Evolutionary conservation across 208 protist species (phyloP).

Genomic region (Trypanosoma melophagium): DNA sequence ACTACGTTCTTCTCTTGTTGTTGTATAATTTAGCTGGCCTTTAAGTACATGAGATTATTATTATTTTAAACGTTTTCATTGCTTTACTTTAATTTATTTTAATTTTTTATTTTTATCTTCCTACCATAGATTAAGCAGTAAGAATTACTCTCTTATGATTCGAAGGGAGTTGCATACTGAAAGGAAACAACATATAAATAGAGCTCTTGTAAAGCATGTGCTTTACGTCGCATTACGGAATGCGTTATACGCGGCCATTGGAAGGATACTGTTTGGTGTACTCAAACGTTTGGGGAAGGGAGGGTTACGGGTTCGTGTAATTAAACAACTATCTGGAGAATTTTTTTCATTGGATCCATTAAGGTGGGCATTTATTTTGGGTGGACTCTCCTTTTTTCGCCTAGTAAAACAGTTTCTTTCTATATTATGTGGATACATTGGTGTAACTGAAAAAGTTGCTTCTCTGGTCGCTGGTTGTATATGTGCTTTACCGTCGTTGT

Average conservation of each 20-base stretch:
- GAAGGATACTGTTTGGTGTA: conserved; percentile 62
- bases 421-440: conserved; percentile 23
- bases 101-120: neutral
- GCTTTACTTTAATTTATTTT: no score
- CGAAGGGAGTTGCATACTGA: neutral
- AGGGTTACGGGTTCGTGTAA: conserved; percentile 39
- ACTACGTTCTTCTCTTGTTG: no score
- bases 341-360: conserved; percentile 77
- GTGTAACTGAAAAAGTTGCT: conserved; percentile 43
- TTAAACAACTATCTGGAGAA: conserved; percentile 41
- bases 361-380: conserved; percentile 74
- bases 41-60: no score
- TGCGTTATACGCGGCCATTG: conserved; percentile 54
- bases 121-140: no score
- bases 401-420: conserved; percentile 53
- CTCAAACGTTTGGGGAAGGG: conserved; percentile 60
- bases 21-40: no score
- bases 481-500: conserved; percentile 62
- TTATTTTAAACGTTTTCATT: neutral
- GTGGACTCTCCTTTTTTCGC: conserved; percentile 71
- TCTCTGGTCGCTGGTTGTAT: conserved; percentile 57
- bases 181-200: neutral
- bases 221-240: conserved; percentile 55
- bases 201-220: conserved; percentile 3
- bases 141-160: neutral